Evolutionary conservation across 2,329 filamentous ascomycete genomes (phyloP), one percentile per base, ranked within the genome.

Genomic region (Tolypocladium nubicola): DNA sequence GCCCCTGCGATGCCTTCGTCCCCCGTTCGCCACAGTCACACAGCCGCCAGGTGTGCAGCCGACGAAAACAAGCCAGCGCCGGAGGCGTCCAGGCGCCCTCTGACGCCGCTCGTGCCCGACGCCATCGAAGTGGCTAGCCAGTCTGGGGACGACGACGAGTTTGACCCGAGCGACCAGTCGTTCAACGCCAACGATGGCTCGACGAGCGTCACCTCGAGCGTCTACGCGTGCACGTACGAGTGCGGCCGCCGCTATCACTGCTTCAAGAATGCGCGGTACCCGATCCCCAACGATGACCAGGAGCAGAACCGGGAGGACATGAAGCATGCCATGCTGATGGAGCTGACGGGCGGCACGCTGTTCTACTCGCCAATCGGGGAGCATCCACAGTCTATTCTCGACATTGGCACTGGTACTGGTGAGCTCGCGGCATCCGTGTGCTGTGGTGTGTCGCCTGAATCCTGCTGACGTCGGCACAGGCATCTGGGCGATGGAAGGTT

Each of bases 291-390:
- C 60, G 70, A 74, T 59, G 70, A 73, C 19, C 49, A 60, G 6
- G 74, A 75, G 61, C 71, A 75, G 59, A 65, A 68, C 16, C 66
- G 73, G 13, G 68, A 75, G 66, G 69, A 71, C 61, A 72, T 71
- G 65, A 69, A 73, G 59, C 73, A 76, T 58, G 70, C 72, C 53
- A 70, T 73, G 66, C 58, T 70, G 14, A 61, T 75, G 57, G 61
- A 65, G 49, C 54, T 73, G 38, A 67, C 67, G 8, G 66, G 69
- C 19, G 71, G 71, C 6, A 65, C 66, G 41, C 67, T 78, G 10
- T 73, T 74, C 59, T 69, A 72, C 53, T 70, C 75, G 10, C 76
- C 76, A 1, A 65, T 80, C 49, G 57, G 67, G 4, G 65, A 70
- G 16, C 64, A 70, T 19, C 61, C 58, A 14, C 62, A 77, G 54